Percentiles rank a stretch among this genome's conserved stretches.
Conservation (phyloP, 2,329 filamentous ascomycete species). For the Ophiostoma ips region DNA sequence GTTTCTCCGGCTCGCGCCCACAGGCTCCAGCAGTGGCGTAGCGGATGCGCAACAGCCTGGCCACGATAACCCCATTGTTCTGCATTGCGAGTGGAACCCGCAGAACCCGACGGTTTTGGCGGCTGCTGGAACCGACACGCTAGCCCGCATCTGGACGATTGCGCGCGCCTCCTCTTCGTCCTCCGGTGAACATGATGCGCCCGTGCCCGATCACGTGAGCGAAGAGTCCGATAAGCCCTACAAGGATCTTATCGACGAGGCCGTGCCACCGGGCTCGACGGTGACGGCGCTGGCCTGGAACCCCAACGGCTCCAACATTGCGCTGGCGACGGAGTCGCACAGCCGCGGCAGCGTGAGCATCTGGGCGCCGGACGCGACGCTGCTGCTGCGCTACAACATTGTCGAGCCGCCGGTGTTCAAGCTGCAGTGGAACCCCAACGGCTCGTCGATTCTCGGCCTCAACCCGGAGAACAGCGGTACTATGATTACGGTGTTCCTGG, state of each 20-base stretch:
- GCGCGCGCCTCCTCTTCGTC: conserved; percentile 38
- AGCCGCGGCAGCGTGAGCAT: conserved; percentile 40
- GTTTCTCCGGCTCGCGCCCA: conserved; percentile 39
- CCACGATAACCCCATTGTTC: conserved; percentile 43
- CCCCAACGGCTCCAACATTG: conserved; percentile 39
- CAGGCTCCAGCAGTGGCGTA: conserved; percentile 21
- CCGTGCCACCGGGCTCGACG: conserved; percentile 35
- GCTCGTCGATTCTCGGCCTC: conserved; percentile 41
- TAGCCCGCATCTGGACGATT: conserved; percentile 55
- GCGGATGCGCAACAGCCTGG: conserved; percentile 12
- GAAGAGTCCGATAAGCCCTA: conserved; percentile 26
- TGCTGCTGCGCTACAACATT: conserved; percentile 39
- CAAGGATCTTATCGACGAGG: conserved; percentile 37
- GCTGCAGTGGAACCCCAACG: conserved; percentile 45
- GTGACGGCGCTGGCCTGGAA: conserved; percentile 50
- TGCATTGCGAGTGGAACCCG: conserved; percentile 58
- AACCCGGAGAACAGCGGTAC: conserved; percentile 40
- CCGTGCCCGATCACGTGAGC: conserved; percentile 28
- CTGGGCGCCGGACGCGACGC: conserved; percentile 39
- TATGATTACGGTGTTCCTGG: conserved; percentile 41
- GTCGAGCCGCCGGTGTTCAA: conserved; percentile 48
- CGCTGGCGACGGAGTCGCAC: conserved; percentile 42
- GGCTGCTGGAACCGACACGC: conserved; percentile 54
- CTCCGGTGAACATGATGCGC: too few species aligned
- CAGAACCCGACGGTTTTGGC: conserved; percentile 50